phyloP scores from a whole-genome alignment of 345 rosid genomes.

The Anastatica hierochuntica region DNA sequence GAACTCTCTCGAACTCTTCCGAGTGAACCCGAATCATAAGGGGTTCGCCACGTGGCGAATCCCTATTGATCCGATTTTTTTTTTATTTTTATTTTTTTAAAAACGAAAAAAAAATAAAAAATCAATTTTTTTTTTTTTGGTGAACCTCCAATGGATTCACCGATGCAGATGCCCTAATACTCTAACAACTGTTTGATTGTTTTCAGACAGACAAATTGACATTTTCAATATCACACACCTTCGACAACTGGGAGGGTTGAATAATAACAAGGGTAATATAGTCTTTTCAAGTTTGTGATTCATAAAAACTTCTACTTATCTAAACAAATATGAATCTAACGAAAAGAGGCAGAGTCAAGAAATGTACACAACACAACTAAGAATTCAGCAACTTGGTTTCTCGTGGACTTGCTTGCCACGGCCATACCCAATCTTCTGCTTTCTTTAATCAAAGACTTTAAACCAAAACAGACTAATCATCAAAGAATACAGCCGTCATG shows the following conservation, averaged over 20 bases:
- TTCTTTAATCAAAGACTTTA: neutral
- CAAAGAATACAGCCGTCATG: slow-evolving; percentile 5
- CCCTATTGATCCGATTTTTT: too few relatives aligned
- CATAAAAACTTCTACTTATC: slow-evolving; percentile 10
- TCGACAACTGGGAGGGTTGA: too few relatives aligned
- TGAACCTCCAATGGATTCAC: too few relatives aligned
- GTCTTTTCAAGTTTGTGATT: too few relatives aligned
- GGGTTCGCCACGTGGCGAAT: too few relatives aligned
- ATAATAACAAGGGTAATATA: too few relatives aligned
- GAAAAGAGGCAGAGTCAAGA: slow-evolving; percentile 15
- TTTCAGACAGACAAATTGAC: slow-evolving; percentile 7
- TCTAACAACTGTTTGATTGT: slow-evolving; percentile 20
- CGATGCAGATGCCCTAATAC: too few relatives aligned
- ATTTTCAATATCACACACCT: slow-evolving; percentile 14
- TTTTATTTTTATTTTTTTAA: too few relatives aligned
- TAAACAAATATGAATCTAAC: slow-evolving; percentile 4
- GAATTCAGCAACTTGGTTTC: slow-evolving; percentile 19
- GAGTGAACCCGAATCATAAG: too few relatives aligned
- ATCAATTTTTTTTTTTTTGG: too few relatives aligned
- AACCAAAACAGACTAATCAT: slow-evolving; percentile 1
- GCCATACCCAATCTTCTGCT: neutral
- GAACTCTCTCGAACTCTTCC: too few relatives aligned
- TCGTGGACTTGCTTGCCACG: slow-evolving; percentile 11
- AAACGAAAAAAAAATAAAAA: too few relatives aligned
- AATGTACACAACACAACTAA: neutral